These are phyloP conservation scores for Jimgerdemannia lactiflua DNA, from an alignment of 192 early-diverging fungal genomes.

Conservation along the genomic window DNA sequence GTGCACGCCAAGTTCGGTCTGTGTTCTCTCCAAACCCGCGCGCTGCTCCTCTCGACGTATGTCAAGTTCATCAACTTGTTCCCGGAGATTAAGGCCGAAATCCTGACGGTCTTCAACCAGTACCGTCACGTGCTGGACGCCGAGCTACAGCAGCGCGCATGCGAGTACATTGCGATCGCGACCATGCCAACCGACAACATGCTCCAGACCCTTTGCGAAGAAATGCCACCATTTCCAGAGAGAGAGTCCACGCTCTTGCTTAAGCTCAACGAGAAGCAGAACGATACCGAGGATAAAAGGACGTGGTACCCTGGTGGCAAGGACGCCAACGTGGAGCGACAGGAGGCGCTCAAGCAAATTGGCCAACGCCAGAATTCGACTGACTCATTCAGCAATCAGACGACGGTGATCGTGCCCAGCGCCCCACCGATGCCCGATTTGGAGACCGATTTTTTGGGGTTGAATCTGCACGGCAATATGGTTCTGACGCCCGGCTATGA, in stretches of 20 bases:
- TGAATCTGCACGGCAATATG: slow-evolving; percentile 30
- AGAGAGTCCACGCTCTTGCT: slow-evolving; percentile 87
- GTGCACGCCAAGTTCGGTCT: slow-evolving; percentile 90
- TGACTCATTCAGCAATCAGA: neutral
- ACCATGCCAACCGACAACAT: slow-evolving; percentile 84
- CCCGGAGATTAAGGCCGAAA: slow-evolving; percentile 92
- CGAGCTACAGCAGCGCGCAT: slow-evolving; percentile 96
- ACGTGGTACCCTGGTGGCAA: slow-evolving; percentile 92
- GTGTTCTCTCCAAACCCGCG: slow-evolving; percentile 74
- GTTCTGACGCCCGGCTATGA: slow-evolving; percentile 49
- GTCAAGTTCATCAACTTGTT: slow-evolving; percentile 98
- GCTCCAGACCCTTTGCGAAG: slow-evolving; percentile 91
- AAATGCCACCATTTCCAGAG: slow-evolving; percentile 98
- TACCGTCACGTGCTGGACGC: slow-evolving; percentile 89
- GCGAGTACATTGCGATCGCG: slow-evolving; percentile 90
- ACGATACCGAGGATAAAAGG: slow-evolving; percentile 93
- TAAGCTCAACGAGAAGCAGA: slow-evolving; percentile 78
- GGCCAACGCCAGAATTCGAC: slow-evolving; percentile 16
- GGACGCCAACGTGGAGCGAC: slow-evolving; percentile 68
- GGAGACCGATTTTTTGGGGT: no score
- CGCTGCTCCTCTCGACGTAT: slow-evolving; percentile 87
- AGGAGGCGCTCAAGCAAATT: slow-evolving; percentile 35
- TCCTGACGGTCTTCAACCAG: slow-evolving; percentile 82
- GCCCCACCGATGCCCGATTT: neutral
- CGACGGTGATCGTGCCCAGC: neutral